phyloP scores from a whole-genome alignment of 2,329 filamentous ascomycete genomes.

The Paracamarosporium sp. region DNA sequence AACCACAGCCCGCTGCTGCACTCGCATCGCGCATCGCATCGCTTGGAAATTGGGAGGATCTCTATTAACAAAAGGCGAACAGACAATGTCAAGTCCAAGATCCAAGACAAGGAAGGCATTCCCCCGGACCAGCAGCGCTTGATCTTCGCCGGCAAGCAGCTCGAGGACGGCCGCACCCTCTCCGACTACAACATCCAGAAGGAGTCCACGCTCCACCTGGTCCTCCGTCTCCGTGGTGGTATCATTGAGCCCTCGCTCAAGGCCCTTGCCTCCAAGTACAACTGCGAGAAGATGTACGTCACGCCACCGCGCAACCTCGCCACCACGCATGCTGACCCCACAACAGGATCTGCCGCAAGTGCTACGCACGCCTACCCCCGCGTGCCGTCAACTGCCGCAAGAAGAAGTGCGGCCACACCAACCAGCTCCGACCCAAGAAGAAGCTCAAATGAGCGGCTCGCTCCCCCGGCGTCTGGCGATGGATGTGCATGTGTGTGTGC shows the following conservation, averaged over 20 bases:
- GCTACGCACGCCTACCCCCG: slow-evolving; percentile 94
- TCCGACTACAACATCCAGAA: slow-evolving; percentile 99
- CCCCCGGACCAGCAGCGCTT: slow-evolving; percentile 97
- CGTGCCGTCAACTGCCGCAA: slow-evolving; percentile 99
- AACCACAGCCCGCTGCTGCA: slow-evolving; percentile 21
- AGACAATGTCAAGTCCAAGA: slow-evolving; percentile 99
- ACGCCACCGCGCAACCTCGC: neutral
- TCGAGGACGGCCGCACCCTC: slow-evolving; percentile 96
- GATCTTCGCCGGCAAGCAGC: slow-evolving; percentile 99
- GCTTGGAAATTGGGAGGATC: slow-evolving; percentile 1
- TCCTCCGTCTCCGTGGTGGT: slow-evolving; percentile 98
- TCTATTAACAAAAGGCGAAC: slow-evolving; percentile 24
- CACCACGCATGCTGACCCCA: slow-evolving; percentile 2
- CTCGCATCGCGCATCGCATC: slow-evolving; percentile 11
- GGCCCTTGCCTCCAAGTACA: slow-evolving; percentile 98
- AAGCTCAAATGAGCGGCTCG: slow-evolving; percentile 86
- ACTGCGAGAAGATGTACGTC: slow-evolving; percentile 91
- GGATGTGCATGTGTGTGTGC: too few relatives aligned
- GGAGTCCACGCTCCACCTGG: slow-evolving; percentile 98
- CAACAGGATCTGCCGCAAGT: slow-evolving; percentile 92
- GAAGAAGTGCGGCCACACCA: slow-evolving; percentile 99
- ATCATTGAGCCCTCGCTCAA: slow-evolving; percentile 98
- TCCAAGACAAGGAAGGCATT: slow-evolving; percentile 99
- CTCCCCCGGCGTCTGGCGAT: slow-evolving; percentile 41
- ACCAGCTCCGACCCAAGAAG: slow-evolving; percentile 99